Base-by-base conservation (phyloP, 2,329 filamentous ascomycete species). In the Exophiala oligosperma region DNA sequence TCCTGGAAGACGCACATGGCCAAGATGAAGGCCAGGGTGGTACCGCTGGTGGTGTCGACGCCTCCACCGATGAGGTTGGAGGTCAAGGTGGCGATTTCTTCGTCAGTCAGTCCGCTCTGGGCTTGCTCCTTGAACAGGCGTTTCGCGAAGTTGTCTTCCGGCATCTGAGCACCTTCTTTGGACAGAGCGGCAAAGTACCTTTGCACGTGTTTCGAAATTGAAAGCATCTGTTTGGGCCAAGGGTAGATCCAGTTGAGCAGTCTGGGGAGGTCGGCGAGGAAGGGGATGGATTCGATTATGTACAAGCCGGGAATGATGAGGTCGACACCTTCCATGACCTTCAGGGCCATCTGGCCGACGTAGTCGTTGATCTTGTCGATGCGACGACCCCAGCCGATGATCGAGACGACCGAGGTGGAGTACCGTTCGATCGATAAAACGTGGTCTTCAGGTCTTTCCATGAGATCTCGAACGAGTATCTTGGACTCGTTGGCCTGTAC, bases 401-500 rank as follows among this genome's bases (percentile, higher is more conserved):
- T 71, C 7, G 77, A 69, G 4, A 77, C 75, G 1, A 79, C 59
- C 1, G 75, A 73, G 1, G 73, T 70, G 4, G 75, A 70, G 58
- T 77, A 78, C 14, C 75, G 66, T 54, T 76, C 73, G 40, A 78
- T 71, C 40, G 70, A 70, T 6, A 64, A 66, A 41, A 76, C 72
- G 55, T 75, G 77, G 48, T 72, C 64, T 21, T 54, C 56, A 3
- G 74, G 74, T 1, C 65, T 56, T 2, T 57, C 57, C 28, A 75
- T 44, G 11, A 78, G 61, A 58, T 75, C 72, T 11, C 68, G 74
- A 0, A 81, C 81, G n/a, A 84, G 76, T 2, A 82, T 68, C 47
- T 77, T 78, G 65, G 81, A 84, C 70, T 85, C 83, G 62, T 83
- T 77, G 64, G 84, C 81, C 65, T 86, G 83, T 56, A 85, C 78